Conservation (phyloP, 495 filamentous ascomycete genomes). For the Tuber umbilicatum region DNA sequence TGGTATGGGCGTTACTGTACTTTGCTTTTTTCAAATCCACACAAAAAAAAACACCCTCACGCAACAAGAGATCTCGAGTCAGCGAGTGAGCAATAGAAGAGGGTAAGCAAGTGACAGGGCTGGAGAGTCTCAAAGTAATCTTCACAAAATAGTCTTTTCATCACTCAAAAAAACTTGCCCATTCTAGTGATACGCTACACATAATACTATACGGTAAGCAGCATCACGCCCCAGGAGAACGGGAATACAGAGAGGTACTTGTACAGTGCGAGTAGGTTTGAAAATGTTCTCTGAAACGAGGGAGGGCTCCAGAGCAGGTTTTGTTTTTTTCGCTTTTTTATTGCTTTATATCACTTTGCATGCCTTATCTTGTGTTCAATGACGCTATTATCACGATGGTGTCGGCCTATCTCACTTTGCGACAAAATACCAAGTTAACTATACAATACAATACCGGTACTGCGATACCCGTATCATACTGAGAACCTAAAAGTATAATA, state of each 20-base stretch:
- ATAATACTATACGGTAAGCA: not conserved
- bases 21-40: not conserved
- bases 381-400: not conserved
- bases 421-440: not conserved
- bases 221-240: not conserved
- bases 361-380: not conserved
- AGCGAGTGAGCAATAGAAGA: not conserved
- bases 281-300: slow-evolving; percentile 20
- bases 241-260: slow-evolving; percentile 9
- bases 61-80: not conserved
- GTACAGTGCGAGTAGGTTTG: too few species aligned
- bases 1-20: not conserved
- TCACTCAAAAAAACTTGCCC: not conserved
- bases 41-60: not conserved
- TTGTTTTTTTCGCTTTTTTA: slow-evolving; percentile 8
- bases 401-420: not conserved
- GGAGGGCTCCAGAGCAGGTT: slow-evolving; percentile 11
- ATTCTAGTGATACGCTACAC: not conserved
- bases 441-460: not conserved
- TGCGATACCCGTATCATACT: not conserved
- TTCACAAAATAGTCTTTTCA: not conserved
- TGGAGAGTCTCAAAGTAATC: not conserved
- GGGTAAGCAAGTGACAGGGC: not conserved
- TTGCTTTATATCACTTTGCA: not conserved
- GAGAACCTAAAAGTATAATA: not conserved